These are phyloP conservation scores for Ganoderma leucocontextum DNA, from an alignment of 1,284 basidiomycete species.

Conservation along the genomic window DNA sequence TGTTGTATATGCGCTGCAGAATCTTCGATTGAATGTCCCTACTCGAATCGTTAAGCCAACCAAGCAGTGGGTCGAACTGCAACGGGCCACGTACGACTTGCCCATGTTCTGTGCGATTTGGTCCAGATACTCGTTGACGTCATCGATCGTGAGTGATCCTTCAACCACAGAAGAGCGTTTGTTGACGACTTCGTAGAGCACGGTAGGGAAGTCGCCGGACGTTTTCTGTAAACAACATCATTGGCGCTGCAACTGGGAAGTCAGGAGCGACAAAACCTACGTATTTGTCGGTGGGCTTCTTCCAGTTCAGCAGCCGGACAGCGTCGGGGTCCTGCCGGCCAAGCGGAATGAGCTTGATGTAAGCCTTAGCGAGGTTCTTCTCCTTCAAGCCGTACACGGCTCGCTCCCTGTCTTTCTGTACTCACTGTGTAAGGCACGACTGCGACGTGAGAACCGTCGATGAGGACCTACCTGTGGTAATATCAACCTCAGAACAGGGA, in stretches of 20 bases:
- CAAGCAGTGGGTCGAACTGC: not conserved
- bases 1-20: conserved; percentile 79
- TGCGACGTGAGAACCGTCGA: not conserved
- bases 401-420: conserved; percentile 89
- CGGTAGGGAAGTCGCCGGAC: conserved; percentile 87
- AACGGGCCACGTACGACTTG: conserved; percentile 59
- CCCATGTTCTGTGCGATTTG: conserved; percentile 73
- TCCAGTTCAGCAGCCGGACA: conserved; percentile 87
- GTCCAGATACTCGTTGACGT: conserved; percentile 83
- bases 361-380: conserved; percentile 88
- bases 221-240: conserved; percentile 53
- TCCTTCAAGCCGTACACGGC: conserved; percentile 93
- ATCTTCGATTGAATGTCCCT: conserved; percentile 82
- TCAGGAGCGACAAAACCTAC: conserved; percentile 48
- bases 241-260: not conserved
- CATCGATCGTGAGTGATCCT: conserved; percentile 78
- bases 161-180: conserved; percentile 86
- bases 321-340: conserved; percentile 82
- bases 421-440: not conserved
- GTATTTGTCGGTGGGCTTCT: conserved; percentile 77
- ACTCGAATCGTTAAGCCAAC: conserved; percentile 13
- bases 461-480: conserved; percentile 69
- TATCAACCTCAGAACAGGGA: conserved; percentile 78
- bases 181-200: conserved; percentile 85
- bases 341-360: conserved; percentile 88